Base-by-base conservation (phyloP, 2,329 filamentous ascomycete species). In the Coleophoma cylindrospora region DNA sequence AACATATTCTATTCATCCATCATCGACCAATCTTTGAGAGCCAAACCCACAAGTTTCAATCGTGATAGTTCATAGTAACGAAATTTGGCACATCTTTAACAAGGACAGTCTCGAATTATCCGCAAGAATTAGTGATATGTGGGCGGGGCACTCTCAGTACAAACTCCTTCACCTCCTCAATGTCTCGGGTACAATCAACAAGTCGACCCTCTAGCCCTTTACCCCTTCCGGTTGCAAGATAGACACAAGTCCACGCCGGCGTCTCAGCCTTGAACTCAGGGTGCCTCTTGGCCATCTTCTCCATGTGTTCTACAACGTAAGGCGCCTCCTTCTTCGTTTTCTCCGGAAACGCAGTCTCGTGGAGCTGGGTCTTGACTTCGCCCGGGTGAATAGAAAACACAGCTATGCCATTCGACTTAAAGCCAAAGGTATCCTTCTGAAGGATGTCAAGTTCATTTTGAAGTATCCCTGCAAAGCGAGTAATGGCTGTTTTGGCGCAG, bases 241-340 rank as follows among this genome's bases (percentile, higher is more conserved):
- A 57, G 12, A 57, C 53, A 47, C 55, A 57, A 33, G 55, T 57
- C 55, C 55, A 57, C 33, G 55, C 55, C 14, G 55, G 50, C 33
- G 53, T 36, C 22, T 54, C 55, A 13, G 47, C 48, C 40, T 53
- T 52, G 27, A 53, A 57, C 33, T 55, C 48, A 2, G 55, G 55
- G 22, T 55, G 50, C 14, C 41, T 45, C 36, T 50, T 50, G 5
- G 47, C 44, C 40, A 57, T 45, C 33, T 48, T 57, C 8, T 48
- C 47, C 55, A 57, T 57, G 40, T 52, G 50, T 22, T 57, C 53
- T 32, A 57, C 46, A 5, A 57, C 54, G 47, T 57, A 55, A 4
- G 53, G 52, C 12, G 54, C 54, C 34, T 57, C 53, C 13, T 49
- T 36, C 37, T 53, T 55, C 11, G 54, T 57, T 43, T 57, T 57